Evolutionary conservation across 805 yeast species (phyloP).

Genomic region (Yarrowia osloensis): DNA sequence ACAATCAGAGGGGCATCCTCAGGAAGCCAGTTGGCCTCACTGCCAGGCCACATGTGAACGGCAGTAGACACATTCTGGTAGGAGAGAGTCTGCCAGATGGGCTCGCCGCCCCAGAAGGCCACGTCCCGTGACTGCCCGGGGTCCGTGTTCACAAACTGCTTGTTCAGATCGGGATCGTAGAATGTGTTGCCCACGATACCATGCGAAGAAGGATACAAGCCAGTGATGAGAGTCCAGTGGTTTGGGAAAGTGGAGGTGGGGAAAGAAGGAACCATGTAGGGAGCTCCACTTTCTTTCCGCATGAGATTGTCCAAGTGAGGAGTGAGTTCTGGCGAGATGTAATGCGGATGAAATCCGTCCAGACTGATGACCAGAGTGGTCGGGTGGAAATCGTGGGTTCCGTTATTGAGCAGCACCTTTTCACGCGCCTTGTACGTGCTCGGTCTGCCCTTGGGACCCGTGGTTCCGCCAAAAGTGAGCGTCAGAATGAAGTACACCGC

Average conservation of each 20-base stretch:
- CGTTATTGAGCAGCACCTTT: slow-evolving; percentile 47
- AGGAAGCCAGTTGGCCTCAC: slow-evolving; percentile 63
- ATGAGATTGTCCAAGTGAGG: slow-evolving; percentile 69
- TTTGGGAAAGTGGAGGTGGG: slow-evolving; percentile 91
- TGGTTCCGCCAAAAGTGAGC: slow-evolving; percentile 5
- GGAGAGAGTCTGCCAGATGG: slow-evolving; percentile 79
- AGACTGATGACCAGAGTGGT: slow-evolving; percentile 78
- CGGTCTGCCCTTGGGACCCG: slow-evolving; percentile 19
- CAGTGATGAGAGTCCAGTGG: slow-evolving; percentile 90
- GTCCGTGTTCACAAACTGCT: slow-evolving; percentile 64
- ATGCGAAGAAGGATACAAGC: slow-evolving; percentile 77
- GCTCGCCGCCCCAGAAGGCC: slow-evolving; percentile 90
- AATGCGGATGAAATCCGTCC: slow-evolving; percentile 92
- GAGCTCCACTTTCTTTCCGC: slow-evolving; percentile 59
- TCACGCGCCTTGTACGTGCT: slow-evolving; percentile 7
- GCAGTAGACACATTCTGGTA: slow-evolving; percentile 64
- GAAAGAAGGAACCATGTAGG: slow-evolving; percentile 83
- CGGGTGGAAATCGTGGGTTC: slow-evolving; percentile 70
- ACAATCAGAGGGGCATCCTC: slow-evolving; percentile 54
- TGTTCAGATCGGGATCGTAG: slow-evolving; percentile 58
- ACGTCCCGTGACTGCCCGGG: slow-evolving; percentile 53
- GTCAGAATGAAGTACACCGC: slow-evolving; percentile 19
- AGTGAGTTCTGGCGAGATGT: slow-evolving; percentile 63
- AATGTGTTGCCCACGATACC: slow-evolving; percentile 86
- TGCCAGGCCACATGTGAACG: slow-evolving; percentile 97